A percentile compares a stretch with the other conserved stretches of the same genome.
phyloP scores from a whole-genome alignment of 2,329 filamentous ascomycete species.

The Chrysoporthe cubensis region DNA sequence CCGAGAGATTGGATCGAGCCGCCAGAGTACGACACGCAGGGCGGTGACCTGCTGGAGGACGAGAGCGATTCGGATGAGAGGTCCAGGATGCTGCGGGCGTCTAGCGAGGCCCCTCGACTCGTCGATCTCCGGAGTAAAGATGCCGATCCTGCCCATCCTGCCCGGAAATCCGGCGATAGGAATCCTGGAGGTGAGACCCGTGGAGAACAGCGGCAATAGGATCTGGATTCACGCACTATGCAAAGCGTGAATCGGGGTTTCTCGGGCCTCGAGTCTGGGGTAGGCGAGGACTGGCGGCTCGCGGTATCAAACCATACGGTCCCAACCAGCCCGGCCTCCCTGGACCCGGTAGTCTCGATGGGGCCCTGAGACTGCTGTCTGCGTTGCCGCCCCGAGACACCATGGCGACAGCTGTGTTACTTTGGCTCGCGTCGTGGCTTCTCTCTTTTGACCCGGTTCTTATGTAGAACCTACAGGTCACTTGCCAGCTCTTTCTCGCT shows the following conservation, averaged over 20 bases:
- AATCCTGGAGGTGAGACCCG: slow-evolving; percentile 6
- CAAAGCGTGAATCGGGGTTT: too few relatives aligned
- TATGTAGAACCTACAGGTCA: neutral
- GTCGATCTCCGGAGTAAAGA: slow-evolving; percentile 31
- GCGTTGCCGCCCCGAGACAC: neutral
- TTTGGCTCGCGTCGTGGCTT: neutral
- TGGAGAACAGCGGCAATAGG: neutral
- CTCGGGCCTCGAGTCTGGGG: neutral
- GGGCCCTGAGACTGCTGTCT: neutral
- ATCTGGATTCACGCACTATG: too few relatives aligned
- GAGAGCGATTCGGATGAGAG: slow-evolving; percentile 58
- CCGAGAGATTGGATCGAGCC: slow-evolving; percentile 81
- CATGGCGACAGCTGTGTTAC: neutral
- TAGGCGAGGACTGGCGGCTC: neutral
- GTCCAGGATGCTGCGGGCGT: slow-evolving; percentile 59
- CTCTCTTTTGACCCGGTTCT: neutral
- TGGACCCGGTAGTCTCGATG: too few relatives aligned
- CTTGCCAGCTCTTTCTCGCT: neutral
- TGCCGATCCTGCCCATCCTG: slow-evolving; percentile 34
- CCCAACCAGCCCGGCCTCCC: neutral
- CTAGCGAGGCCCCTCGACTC: slow-evolving; percentile 34
- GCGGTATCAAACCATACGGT: neutral
- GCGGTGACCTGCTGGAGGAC: slow-evolving; percentile 69
- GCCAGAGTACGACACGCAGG: slow-evolving; percentile 74
- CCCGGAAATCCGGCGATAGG: slow-evolving; percentile 30